Evolutionary conservation across 257 asterid genomes (phyloP).

Genomic region (Schizonepeta tenuifolia): DNA sequence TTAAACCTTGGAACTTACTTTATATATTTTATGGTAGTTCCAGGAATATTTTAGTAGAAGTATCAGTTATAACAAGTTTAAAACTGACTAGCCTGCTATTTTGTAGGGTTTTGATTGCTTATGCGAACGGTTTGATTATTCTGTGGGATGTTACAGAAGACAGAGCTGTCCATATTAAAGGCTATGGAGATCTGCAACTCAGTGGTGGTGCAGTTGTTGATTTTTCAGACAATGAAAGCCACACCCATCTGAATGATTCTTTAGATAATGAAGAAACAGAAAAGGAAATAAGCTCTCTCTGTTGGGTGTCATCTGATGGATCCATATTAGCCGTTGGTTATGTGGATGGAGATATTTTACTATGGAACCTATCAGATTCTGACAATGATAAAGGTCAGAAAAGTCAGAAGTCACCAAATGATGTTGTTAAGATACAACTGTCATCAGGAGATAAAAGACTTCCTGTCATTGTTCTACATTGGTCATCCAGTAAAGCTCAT

Average conservation of each 20-base stretch:
- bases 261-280: slow-evolving; percentile 63
- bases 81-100: slow-evolving; percentile 21
- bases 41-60: neutral
- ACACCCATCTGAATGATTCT: slow-evolving; percentile 40
- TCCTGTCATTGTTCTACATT: slow-evolving; percentile 91
- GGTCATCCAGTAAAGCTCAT: slow-evolving; percentile 65
- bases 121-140: slow-evolving; percentile 82
- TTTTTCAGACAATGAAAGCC: slow-evolving; percentile 54
- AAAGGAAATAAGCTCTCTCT: slow-evolving; percentile 92
- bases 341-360: slow-evolving; percentile 92
- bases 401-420: slow-evolving; percentile 47
- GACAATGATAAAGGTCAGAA: slow-evolving; percentile 49
- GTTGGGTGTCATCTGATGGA: slow-evolving; percentile 95
- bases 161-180: slow-evolving; percentile 72
- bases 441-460: slow-evolving; percentile 82
- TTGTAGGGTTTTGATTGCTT: slow-evolving; percentile 87
- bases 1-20: neutral
- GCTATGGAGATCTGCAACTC: slow-evolving; percentile 65
- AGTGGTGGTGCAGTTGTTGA: slow-evolving; percentile 53
- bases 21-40: no score
- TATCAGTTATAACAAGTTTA: slow-evolving; percentile 3
- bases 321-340: slow-evolving; percentile 94
- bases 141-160: slow-evolving; percentile 94
- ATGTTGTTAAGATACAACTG: slow-evolving; percentile 74
- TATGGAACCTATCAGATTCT: slow-evolving; percentile 75